These are phyloP conservation scores for Fusarium odoratissimum DNA, from an alignment of 2,329 filamentous ascomycete species.

Conservation along the genomic window DNA sequence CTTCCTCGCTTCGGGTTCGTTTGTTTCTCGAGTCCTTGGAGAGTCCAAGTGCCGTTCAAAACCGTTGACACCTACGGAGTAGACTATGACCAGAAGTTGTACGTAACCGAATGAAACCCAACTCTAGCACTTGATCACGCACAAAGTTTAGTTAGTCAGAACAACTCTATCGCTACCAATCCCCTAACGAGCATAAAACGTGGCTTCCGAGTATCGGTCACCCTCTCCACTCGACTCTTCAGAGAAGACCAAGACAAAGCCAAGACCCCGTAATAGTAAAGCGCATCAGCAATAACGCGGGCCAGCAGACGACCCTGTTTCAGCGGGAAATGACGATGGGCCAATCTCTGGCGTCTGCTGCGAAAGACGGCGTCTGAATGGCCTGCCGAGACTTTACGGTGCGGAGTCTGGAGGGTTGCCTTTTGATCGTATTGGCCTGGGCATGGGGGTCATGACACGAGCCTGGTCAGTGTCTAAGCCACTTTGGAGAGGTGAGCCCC, in stretches of 20 bases:
- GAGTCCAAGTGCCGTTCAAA: constrained; percentile 6
- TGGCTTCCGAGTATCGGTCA: constrained; percentile 4
- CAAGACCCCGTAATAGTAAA: constrained; percentile 23
- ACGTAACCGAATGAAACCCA: constrained; percentile 11
- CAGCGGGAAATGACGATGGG: constrained; percentile 46
- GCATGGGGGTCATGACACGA: constrained; percentile 36
- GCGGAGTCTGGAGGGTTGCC: constrained; percentile 29
- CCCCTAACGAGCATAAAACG: constrained; percentile 6
- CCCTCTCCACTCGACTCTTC: background rate
- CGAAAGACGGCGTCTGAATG: constrained; percentile 22
- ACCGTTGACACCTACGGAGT: background rate
- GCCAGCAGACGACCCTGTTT: constrained; percentile 46
- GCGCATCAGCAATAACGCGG: constrained; percentile 31
- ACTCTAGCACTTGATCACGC: constrained; percentile 8
- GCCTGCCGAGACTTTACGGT: constrained; percentile 38
- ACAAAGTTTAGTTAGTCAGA: constrained; percentile 24
- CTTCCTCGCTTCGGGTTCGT: background rate
- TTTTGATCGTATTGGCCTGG: constrained; percentile 30
- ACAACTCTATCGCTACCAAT: constrained; percentile 20
- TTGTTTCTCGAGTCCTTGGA: background rate
- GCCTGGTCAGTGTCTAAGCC: constrained; percentile 35
- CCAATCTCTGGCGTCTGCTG: constrained; percentile 42
- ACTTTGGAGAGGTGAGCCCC: constrained; percentile 23
- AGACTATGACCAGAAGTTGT: background rate
- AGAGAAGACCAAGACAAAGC: background rate